A percentile compares a stretch with the other conserved stretches of the same genome.
phyloP scores from a whole-genome alignment of 2,329 filamentous ascomycete genomes.

The Leptodontidium sp. region DNA sequence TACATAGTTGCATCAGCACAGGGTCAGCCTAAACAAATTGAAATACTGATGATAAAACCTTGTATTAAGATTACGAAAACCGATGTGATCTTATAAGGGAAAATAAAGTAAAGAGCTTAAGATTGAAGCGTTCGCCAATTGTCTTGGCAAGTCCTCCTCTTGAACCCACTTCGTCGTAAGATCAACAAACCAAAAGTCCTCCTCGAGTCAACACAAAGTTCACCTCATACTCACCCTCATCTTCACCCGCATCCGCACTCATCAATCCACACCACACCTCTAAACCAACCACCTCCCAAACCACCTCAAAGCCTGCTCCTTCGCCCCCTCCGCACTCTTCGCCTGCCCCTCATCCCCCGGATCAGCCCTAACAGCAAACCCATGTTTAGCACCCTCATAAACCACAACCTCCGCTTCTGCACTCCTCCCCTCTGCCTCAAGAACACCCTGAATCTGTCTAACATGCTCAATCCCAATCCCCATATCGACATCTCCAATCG shows the following conservation, averaged over 20 bases:
- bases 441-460: constrained; percentile 33
- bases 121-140: no score
- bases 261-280: neutral
- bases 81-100: no score
- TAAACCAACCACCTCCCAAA: constrained; percentile 5
- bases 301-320: constrained; percentile 2
- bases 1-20: no score
- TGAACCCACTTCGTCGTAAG: no score
- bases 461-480: constrained; percentile 45
- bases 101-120: no score
- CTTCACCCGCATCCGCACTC: neutral
- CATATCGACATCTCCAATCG: constrained; percentile 54
- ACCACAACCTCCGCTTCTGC: constrained; percentile 7
- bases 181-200: no score
- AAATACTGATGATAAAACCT: no score
- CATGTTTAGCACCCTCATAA: constrained; percentile 15
- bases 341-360: constrained; percentile 3
- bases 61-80: no score
- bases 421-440: constrained; percentile 39
- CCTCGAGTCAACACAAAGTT: no score
- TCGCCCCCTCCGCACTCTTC: constrained; percentile 11
- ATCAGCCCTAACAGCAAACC: constrained; percentile 12
- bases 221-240: neutral
- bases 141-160: no score
- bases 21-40: no score